Evolutionary conservation across 345 rosid species (phyloP).

Genomic region (Sisymbrium altissimum): DNA sequence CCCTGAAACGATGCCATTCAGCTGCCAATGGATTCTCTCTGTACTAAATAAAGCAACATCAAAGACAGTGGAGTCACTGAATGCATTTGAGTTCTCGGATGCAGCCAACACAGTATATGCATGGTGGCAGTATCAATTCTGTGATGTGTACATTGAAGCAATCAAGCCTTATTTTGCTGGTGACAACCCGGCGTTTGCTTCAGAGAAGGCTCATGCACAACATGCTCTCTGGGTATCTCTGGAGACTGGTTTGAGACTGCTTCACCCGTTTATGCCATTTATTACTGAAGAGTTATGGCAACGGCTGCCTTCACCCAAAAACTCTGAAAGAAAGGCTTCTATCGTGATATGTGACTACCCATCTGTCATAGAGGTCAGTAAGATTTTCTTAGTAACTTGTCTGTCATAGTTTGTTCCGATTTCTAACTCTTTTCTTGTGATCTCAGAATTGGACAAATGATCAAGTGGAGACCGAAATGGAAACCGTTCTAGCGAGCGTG

Average conservation of each 20-base stretch:
- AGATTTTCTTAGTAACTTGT: background rate
- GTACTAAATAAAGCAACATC: constrained; percentile 68
- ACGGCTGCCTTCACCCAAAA: constrained; percentile 61
- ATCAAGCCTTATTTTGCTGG: constrained; percentile 80
- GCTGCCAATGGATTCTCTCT: constrained; percentile 91
- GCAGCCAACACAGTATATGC: constrained; percentile 74
- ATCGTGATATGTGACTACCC: constrained; percentile 84
- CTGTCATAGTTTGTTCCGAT: background rate
- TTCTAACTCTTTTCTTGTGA: constrained; percentile 9
- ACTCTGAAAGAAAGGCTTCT: constrained; percentile 51
- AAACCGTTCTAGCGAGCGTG: constrained; percentile 61
- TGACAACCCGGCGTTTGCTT: constrained; percentile 48
- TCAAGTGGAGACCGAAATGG: constrained; percentile 72
- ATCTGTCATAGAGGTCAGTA: constrained; percentile 55
- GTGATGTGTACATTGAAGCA: constrained; percentile 91
- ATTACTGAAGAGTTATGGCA: constrained; percentile 97
- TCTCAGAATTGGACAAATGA: constrained; percentile 67
- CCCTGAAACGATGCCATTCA: constrained; percentile 59
- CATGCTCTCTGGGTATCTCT: constrained; percentile 75
- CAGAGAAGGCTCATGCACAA: constrained; percentile 62
- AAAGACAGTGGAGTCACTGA: constrained; percentile 52
- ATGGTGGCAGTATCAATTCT: constrained; percentile 98
- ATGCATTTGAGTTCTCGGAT: constrained; percentile 74
- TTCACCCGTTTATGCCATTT: constrained; percentile 97
- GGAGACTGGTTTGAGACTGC: constrained; percentile 84